Evolutionary conservation across 306 rosid genomes (phyloP).

Genomic region (Dalbergia oliveri): DNA sequence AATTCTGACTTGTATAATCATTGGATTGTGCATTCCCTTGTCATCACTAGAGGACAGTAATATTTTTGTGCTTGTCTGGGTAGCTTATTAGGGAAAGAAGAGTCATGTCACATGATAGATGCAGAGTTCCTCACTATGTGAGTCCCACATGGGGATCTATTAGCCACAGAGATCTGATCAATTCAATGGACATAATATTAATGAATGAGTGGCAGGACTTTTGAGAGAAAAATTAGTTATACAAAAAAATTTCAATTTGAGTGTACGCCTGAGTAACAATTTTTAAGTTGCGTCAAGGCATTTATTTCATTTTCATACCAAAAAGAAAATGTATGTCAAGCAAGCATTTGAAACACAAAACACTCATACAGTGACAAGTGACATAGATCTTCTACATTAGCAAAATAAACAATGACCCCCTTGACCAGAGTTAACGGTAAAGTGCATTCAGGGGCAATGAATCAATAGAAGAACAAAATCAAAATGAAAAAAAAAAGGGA

Average conservation of each 20-base stretch:
- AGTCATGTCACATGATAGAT: conserved; percentile 49
- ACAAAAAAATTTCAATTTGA: not conserved
- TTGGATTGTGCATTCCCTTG: conserved; percentile 49
- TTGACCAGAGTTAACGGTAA: not conserved
- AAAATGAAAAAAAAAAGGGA: not conserved
- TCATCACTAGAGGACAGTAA: conserved; percentile 38
- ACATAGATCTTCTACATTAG: not conserved
- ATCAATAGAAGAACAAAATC: not conserved
- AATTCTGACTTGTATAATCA: conserved; percentile 75
- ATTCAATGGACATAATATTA: conserved; percentile 16
- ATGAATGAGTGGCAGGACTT: not conserved
- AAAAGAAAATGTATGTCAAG: too few species aligned
- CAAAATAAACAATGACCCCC: not conserved
- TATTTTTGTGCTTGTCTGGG: conserved; percentile 32
- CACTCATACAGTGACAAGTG: not conserved
- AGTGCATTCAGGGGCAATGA: not conserved
- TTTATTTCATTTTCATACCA: too few species aligned
- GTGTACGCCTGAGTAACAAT: not conserved
- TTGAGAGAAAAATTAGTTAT: not conserved
- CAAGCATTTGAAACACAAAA: conserved; percentile 1
- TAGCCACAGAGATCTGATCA: conserved; percentile 54
- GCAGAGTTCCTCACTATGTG: conserved; percentile 52
- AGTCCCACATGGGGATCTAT: conserved; percentile 56
- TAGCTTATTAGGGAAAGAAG: conserved; percentile 13
- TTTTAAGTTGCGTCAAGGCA: not conserved